Evolutionary conservation across 2,329 filamentous ascomycete species (phyloP).

Genomic region (Coniochaeta sp.): DNA sequence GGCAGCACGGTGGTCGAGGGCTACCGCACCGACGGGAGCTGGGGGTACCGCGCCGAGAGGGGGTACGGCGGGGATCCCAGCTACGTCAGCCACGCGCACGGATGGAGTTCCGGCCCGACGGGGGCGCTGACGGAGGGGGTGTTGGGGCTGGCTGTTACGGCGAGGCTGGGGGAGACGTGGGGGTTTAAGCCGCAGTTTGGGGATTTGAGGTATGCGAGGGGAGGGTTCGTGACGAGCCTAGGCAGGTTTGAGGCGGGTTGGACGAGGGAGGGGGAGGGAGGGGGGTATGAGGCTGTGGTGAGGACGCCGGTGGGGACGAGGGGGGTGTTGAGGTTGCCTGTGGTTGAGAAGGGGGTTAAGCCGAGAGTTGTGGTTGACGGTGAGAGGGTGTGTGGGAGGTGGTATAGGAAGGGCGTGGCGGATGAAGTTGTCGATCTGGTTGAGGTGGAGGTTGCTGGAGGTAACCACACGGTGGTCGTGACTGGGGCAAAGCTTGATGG

Average conservation of each 20-base stretch:
- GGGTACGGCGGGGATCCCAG: slow-evolving; percentile 43
- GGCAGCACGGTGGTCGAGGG: slow-evolving; percentile 53
- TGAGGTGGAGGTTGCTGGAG: background rate
- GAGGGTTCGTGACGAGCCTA: slow-evolving; percentile 7
- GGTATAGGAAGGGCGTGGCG: background rate
- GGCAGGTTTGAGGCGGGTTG: background rate
- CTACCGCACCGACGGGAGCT: slow-evolving; percentile 47
- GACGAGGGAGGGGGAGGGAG: background rate
- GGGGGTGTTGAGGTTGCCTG: slow-evolving; percentile 1
- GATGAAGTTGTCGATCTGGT: slow-evolving; percentile 3
- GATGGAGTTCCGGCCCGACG: slow-evolving; percentile 41
- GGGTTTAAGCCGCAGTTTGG: slow-evolving; percentile 10
- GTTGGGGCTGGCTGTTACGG: slow-evolving; percentile 30
- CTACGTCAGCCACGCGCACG: slow-evolving; percentile 41
- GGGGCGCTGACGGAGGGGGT: slow-evolving; percentile 35
- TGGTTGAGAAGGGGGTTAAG: background rate
- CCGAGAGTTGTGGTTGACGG: slow-evolving; percentile 3
- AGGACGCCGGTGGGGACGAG: background rate
- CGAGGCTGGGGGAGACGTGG: slow-evolving; percentile 6
- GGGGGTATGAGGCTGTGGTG: background rate
- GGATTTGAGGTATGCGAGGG: slow-evolving; percentile 4
- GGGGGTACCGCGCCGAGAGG: slow-evolving; percentile 44
- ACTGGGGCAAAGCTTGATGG: background rate
- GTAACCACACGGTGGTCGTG: background rate
- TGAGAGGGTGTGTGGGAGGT: background rate